Evolutionary conservation across 2,329 filamentous ascomycete species (phyloP).

Genomic region (Penicillium sp.): DNA sequence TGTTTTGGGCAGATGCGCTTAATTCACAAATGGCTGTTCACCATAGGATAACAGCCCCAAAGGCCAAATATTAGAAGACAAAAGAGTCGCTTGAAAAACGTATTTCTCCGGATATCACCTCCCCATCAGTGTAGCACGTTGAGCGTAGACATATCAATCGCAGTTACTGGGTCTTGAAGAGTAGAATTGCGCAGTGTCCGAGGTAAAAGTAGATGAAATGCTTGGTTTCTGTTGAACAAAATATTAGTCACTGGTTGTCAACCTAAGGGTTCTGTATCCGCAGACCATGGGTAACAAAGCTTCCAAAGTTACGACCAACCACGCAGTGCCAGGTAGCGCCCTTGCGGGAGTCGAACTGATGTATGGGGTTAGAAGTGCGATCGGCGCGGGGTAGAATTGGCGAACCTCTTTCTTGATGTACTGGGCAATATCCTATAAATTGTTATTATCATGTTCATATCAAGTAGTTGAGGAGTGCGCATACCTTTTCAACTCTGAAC

Average conservation of each 20-base stretch:
- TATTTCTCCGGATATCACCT: constrained; percentile 1
- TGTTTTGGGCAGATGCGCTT: not conserved
- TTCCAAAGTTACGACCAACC: constrained; percentile 96
- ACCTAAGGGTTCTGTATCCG: not conserved
- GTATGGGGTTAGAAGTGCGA: constrained; percentile 18
- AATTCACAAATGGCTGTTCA: constrained; percentile 4
- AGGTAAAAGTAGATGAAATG: constrained; percentile 99
- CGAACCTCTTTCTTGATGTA: constrained; percentile 89
- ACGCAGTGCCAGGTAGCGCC: constrained; percentile 99
- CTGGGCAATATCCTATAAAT: constrained; percentile 81
- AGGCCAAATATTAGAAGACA: constrained; percentile 4
- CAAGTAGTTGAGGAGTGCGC: not conserved
- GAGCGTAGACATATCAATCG: not conserved
- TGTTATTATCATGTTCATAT: constrained; percentile 13
- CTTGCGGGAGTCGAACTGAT: constrained; percentile 91
- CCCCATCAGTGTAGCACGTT: not conserved
- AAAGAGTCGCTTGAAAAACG: constrained; percentile 14
- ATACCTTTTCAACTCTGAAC: constrained; percentile 69
- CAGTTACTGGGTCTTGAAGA: constrained; percentile 95
- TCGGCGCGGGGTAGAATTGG: constrained; percentile 14
- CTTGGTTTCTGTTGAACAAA: constrained; percentile 73
- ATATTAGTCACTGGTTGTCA: constrained; percentile 11
- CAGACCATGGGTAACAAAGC: constrained; percentile 94
- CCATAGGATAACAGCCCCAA: not conserved
- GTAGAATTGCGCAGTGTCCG: constrained; percentile 93